These are phyloP conservation scores for Aphanomyces euteiches DNA, from an alignment of 352 stramenopile species.

Conservation along the genomic window DNA sequence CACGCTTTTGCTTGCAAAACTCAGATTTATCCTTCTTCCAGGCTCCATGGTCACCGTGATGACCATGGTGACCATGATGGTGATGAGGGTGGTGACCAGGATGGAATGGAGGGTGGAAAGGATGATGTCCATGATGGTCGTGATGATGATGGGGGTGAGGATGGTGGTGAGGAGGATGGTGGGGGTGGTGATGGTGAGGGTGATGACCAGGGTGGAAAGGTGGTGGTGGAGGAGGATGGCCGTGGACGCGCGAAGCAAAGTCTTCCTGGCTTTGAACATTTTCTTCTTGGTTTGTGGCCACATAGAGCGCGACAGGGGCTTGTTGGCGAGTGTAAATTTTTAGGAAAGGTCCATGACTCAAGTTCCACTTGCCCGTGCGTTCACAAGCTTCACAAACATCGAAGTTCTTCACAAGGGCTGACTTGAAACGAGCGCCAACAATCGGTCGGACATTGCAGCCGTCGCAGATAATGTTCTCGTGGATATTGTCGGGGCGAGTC, in stretches of 20 bases:
- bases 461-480: conserved; percentile 54
- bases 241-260: conserved; percentile 8
- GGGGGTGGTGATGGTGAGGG: conserved; percentile 23
- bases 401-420: conserved; percentile 52
- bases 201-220: conserved; percentile 24
- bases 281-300: conserved; percentile 37
- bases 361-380: conserved; percentile 40
- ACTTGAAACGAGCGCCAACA: conserved; percentile 64
- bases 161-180: conserved; percentile 27
- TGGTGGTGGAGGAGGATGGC: conserved; percentile 1
- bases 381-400: conserved; percentile 67
- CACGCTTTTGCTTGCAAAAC: conserved; percentile 17
- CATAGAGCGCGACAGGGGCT: conserved; percentile 30
- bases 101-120: conserved; percentile 11
- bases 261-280: conserved; percentile 34
- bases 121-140: conserved; percentile 5
- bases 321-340: conserved; percentile 41
- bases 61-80: conserved; percentile 28
- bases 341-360: conserved; percentile 53
- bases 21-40: not conserved
- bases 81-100: conserved; percentile 20
- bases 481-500: conserved; percentile 34
- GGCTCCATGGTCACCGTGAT: conserved; percentile 13
- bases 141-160: conserved; percentile 19
- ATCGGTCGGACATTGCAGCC: conserved; percentile 61